Conservation (phyloP, 768 basidiomycete genomes). For the Lentinus tigrinus region DNA sequence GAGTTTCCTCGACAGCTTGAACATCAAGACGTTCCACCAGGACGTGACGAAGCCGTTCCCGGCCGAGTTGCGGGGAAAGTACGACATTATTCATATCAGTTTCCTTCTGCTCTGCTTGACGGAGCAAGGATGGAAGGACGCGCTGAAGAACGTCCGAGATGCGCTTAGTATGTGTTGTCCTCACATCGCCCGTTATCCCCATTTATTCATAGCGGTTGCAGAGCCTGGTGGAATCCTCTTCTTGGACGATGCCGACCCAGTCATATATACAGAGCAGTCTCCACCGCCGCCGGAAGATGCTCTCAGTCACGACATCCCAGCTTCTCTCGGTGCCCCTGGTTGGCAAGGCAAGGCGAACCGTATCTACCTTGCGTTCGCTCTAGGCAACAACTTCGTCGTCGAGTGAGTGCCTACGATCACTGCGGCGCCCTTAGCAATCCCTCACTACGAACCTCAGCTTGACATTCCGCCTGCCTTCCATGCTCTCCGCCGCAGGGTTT, state of each 20-base stretch:
- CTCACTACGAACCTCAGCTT: neutral
- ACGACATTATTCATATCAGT: conserved; percentile 20
- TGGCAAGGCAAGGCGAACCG: conserved; percentile 16
- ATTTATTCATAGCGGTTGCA: neutral
- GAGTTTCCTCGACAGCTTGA: neutral
- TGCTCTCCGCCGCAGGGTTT: neutral
- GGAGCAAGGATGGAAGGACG: conserved; percentile 12
- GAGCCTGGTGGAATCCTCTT: conserved; percentile 8
- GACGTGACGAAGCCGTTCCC: conserved; percentile 20
- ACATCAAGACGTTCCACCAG: conserved; percentile 18
- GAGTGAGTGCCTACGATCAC: conserved; percentile 6
- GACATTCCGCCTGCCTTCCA: neutral
- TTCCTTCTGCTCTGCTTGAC: conserved; percentile 15
- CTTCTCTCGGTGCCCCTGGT: neutral
- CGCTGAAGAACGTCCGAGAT: conserved; percentile 3
- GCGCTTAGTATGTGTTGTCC: conserved; percentile 11
- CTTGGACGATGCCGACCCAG: conserved; percentile 5
- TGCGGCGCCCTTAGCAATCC: neutral
- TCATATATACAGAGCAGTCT: neutral
- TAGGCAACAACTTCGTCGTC: conserved; percentile 5
- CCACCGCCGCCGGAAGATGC: neutral
- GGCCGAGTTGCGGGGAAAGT: conserved; percentile 8
- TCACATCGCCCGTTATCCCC: too few relatives aligned
- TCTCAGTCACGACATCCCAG: conserved; percentile 4
- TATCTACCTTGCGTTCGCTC: conserved; percentile 9